These are phyloP conservation scores for Fomitopsis pinicola DNA, from an alignment of 1,284 basidiomycete genomes.

Conservation along the genomic window DNA sequence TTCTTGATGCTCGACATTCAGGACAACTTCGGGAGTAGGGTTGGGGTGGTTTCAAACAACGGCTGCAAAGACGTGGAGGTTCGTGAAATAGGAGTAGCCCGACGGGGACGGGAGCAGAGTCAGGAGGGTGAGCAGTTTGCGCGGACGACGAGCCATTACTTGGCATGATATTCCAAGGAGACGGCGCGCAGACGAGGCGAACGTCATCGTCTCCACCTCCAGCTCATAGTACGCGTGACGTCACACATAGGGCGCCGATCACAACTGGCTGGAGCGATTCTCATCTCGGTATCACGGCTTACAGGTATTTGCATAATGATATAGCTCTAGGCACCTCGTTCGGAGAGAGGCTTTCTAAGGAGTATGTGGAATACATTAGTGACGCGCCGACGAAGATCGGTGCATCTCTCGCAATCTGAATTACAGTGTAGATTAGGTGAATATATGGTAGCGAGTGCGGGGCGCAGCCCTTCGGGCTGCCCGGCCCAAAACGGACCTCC, in stretches of 20 bases:
- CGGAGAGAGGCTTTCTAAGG: too few species aligned
- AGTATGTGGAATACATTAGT: too few species aligned
- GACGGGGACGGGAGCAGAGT: background rate
- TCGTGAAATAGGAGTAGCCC: background rate
- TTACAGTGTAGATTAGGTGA: too few species aligned
- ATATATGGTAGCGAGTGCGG: too few species aligned
- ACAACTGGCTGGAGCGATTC: background rate
- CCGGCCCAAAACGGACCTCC: too few species aligned
- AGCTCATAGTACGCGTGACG: background rate
- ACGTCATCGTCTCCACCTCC: background rate
- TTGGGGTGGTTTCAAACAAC: background rate
- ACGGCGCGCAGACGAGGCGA: background rate
- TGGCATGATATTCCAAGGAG: background rate
- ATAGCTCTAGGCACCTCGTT: too few species aligned
- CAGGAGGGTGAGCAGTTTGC: background rate
- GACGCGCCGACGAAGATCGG: too few species aligned
- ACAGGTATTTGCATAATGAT: too few species aligned
- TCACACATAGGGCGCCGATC: background rate
- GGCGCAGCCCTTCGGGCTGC: too few species aligned
- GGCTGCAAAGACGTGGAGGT: background rate
- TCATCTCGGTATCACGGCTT: too few species aligned
- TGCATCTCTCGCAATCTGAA: too few species aligned
- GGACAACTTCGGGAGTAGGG: background rate
- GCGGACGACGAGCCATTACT: too few species aligned
- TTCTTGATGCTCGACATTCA: constrained; percentile 4